Base-by-base conservation (phyloP, 768 basidiomycete genomes). In the Lactarius sanguifluus region DNA sequence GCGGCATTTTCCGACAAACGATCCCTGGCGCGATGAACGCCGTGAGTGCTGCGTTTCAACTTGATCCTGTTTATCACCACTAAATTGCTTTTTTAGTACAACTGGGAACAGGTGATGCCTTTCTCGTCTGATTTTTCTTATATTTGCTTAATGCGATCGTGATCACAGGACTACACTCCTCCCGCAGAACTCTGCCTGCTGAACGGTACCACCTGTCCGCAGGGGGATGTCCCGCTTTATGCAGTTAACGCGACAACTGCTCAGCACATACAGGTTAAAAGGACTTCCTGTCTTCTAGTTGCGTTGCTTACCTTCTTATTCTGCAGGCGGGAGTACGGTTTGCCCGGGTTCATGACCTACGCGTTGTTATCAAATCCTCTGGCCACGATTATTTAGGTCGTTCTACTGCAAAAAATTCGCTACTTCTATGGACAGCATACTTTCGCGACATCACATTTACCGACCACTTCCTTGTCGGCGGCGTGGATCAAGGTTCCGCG, bases 361-460 rank as follows among this genome's bases (percentile, higher is more conserved):
- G 76, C 7, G 61, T 78, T 18, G 73, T 65, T 6, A 70, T 79
- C 65, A 78, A 77, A 64, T 70, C 73, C 15, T 71, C 68, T 9
- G 78, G 80, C 0, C 81, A 82, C 61, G 81, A 82, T 62, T 79
- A 74, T 67, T 76, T 82, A 10, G 81, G 81, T 2, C 75, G 82
- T 12, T 82, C 81, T 28, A 78, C 81, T 2, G 80, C 77, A 23
- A 76, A 75, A 0, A 74, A 76, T 16, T 76, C 76, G 3, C 75
- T 83, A 40, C 70, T 81, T 61, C 70, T 82, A 54, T 82, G 78
- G 76, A 81, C 79, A 0, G 78, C 78, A 32, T 70, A 77, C 59
- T 63, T 81, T 52, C 73, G 78, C 65, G 70, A 79, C 57, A 75
- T 77, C 8, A 67, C 73, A 7, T 81, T 77, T 62, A 66, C 66